Evolutionary conservation across 2,329 filamentous ascomycete genomes (phyloP), one percentile per base, ranked within the genome.

Genomic region (Diaporthe aspalathi): DNA sequence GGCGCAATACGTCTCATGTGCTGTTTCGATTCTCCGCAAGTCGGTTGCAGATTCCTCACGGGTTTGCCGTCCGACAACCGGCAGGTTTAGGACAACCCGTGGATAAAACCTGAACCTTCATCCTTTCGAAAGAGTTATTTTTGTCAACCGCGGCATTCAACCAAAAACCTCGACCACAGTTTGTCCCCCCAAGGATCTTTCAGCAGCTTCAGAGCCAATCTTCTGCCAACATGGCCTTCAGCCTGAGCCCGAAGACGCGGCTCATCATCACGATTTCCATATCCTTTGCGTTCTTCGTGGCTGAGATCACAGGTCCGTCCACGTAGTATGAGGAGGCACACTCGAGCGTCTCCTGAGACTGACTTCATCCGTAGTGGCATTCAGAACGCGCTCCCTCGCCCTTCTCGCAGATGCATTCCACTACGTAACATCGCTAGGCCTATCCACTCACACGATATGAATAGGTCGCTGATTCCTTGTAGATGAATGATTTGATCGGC

Each of bases 341-440:
- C 2, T 27, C 8, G 20, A n/a, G 24, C 27, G 45, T 35, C 9
- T 17, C 47, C n/a, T 7, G 32, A 14, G 29, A 52, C 53, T 69
- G 52, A 71, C 54, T 45, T 14, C 35, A 54, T 50, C 40, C 9
- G 54, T 73, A 89, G 88, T 92, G 72, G 91, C 91, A 2, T 92
- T 93, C 76, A 90, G 89, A 72, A 94, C 93, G 1, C 85, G 85
- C 67, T 94, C 92, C 0, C 84, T 95, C 14, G 92, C 92, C 0
- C 83, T 95, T 2, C 84, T 94, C 32, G 92, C 93, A 35, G 93
- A 95, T 84, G 91, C 93, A 1, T 94, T 94, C 75, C 93, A 94
- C 78, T 93, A 94, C 77, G 91, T 92, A 81, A 73, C 87, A 77
- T 49, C 47, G 32, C 27, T 29, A n/a, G 49, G 24, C 49, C 67